Percentiles rank a stretch among this genome's conserved stretches.
Evolutionary conservation across 345 rosid genomes (phyloP).

Genomic region (Isatis tinctoria): DNA sequence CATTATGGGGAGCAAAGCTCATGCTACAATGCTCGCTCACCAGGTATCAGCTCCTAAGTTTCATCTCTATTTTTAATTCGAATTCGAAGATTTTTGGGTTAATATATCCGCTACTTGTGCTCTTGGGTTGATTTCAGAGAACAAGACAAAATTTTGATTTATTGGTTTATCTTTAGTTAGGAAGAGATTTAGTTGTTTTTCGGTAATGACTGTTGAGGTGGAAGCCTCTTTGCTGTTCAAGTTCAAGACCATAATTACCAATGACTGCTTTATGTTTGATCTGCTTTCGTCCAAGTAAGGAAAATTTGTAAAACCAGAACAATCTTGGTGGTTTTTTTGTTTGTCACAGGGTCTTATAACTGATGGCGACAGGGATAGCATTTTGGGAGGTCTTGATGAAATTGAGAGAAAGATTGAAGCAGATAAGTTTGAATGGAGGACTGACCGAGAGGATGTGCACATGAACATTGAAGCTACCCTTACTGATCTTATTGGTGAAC

Average conservation of each 20-base stretch:
- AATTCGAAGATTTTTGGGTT: not conserved
- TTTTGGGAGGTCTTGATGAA: constrained; percentile 70
- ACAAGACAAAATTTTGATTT: no score
- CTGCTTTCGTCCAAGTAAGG: not conserved
- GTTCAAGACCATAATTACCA: not conserved
- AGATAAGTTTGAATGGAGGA: constrained; percentile 79
- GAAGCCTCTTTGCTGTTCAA: not conserved
- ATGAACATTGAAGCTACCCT: constrained; percentile 97
- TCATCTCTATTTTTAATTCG: not conserved
- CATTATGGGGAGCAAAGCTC: constrained; percentile 91
- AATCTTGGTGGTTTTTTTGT: not conserved
- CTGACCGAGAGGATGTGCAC: constrained; percentile 92
- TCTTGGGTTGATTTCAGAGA: not conserved
- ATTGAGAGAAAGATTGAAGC: constrained; percentile 60
- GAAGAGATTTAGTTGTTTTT: not conserved
- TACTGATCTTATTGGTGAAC: constrained; percentile 92
- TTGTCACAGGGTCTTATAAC: constrained; percentile 65
- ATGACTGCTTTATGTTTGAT: not conserved
- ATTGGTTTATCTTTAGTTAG: no score
- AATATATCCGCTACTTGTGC: no score
- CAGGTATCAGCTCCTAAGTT: constrained; percentile 35
- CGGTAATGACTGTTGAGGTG: not conserved
- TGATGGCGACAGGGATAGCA: constrained; percentile 57
- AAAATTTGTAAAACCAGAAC: not conserved
- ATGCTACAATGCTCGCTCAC: constrained; percentile 86